Evolutionary conservation across 2,329 filamentous ascomycete species (phyloP).

Genomic region (Claviceps sorghi): DNA sequence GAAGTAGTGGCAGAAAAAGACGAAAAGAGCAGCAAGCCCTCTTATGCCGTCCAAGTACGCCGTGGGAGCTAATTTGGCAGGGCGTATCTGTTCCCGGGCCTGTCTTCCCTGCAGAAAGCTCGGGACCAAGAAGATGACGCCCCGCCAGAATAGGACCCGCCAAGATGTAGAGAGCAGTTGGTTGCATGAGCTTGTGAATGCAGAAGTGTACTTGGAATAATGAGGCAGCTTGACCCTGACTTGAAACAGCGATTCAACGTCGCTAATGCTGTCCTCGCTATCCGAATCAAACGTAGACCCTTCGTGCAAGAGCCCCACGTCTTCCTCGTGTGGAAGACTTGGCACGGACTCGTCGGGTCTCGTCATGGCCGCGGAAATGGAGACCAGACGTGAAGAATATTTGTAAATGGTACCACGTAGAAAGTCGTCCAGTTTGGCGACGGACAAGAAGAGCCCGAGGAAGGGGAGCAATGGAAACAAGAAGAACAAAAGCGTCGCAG

Average conservation of each 20-base stretch:
- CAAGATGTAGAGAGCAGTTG: constrained; percentile 21
- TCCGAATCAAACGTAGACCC: constrained; percentile 28
- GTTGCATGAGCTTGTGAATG: constrained; percentile 15
- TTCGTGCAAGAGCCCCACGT: constrained; percentile 29
- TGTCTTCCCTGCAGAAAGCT: constrained; percentile 34
- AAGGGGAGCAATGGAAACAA: neutral
- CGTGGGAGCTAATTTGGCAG: constrained; percentile 32
- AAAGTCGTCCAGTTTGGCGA: neutral
- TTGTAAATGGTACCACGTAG: neutral
- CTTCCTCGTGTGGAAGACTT: constrained; percentile 28
- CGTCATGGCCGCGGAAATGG: constrained; percentile 25
- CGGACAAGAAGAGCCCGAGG: neutral
- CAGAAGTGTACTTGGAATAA: constrained; percentile 9
- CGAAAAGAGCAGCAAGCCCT: constrained; percentile 39
- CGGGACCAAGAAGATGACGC: constrained; percentile 33
- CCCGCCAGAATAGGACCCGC: constrained; percentile 23
- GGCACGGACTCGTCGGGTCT: constrained; percentile 20
- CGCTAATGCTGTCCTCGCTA: constrained; percentile 24
- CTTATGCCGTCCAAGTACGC: constrained; percentile 45
- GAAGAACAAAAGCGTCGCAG: neutral
- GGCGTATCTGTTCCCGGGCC: constrained; percentile 25
- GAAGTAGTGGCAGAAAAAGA: constrained; percentile 42
- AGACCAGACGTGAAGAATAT: neutral
- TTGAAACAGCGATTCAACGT: constrained; percentile 22
- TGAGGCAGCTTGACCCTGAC: constrained; percentile 10